Evolutionary conservation across 2,329 filamentous ascomycete genomes (phyloP).

Genomic region (Nothophoma quercina): DNA sequence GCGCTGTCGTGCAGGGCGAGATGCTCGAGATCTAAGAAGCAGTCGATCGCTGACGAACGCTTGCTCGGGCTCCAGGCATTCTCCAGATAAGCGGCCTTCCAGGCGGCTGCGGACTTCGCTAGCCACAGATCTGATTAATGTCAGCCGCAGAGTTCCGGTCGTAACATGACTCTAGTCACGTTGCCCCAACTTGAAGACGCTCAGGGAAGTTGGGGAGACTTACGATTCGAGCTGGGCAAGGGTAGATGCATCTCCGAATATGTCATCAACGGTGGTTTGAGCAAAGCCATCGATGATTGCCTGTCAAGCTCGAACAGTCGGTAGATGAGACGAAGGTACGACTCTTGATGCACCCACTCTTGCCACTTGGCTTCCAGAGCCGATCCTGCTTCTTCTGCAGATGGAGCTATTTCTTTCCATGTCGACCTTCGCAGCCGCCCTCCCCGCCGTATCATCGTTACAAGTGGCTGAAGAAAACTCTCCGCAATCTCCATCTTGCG

Average conservation of each 20-base stretch:
- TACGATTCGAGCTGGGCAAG: slow-evolving; percentile 65
- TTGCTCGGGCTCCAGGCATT: slow-evolving; percentile 25
- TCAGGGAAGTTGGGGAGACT: not conserved
- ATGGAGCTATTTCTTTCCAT: slow-evolving; percentile 61
- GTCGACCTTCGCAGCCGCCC: slow-evolving; percentile 65
- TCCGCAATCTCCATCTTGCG: slow-evolving; percentile 67
- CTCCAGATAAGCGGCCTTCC: slow-evolving; percentile 68
- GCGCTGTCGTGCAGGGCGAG: slow-evolving; percentile 42
- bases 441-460: slow-evolving; percentile 65
- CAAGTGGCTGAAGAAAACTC: slow-evolving; percentile 62
- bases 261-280: slow-evolving; percentile 70
- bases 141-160: not conserved
- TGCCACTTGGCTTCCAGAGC: slow-evolving; percentile 70
- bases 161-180: not conserved
- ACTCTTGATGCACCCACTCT: slow-evolving; percentile 69
- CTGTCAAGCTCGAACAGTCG: slow-evolving; percentile 71
- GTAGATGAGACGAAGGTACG: slow-evolving; percentile 72
- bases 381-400: slow-evolving; percentile 63
- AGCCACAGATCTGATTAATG: slow-evolving; percentile 63
- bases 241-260: slow-evolving; percentile 74
- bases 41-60: slow-evolving; percentile 40
- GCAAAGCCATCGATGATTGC: slow-evolving; percentile 71
- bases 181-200: not conserved
- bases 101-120: slow-evolving; percentile 67
- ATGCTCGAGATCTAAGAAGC: slow-evolving; percentile 36